A percentile compares a stretch with the other conserved stretches of the same genome.
Evolutionary conservation across 2,329 filamentous ascomycete genomes (phyloP).

Genomic region (Cytospora piceae): DNA sequence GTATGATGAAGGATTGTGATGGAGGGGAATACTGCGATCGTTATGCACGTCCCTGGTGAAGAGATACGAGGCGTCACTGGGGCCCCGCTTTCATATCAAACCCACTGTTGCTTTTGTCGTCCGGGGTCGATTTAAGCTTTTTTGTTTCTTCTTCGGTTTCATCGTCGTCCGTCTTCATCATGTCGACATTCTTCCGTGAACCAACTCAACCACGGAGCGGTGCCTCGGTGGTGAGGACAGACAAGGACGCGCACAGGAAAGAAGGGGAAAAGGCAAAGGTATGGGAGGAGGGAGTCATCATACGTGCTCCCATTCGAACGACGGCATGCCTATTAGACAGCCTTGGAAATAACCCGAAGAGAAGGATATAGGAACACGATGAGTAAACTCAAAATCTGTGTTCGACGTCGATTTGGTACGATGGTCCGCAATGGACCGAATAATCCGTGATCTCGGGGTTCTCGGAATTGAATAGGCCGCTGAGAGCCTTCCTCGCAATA

Average conservation of each 20-base stretch:
- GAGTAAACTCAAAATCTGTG: not conserved
- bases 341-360: too few relatives aligned
- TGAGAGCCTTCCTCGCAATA: not conserved
- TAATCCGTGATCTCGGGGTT: too few relatives aligned
- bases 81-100: not conserved
- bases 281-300: too few relatives aligned
- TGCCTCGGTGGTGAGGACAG: not conserved
- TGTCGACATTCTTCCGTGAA: too few relatives aligned
- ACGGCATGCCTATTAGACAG: too few relatives aligned
- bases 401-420: not conserved
- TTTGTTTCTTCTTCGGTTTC: not conserved
- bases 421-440: not conserved
- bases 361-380: not conserved
- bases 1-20: not conserved
- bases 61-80: not conserved
- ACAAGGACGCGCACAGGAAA: not conserved
- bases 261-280: too few relatives aligned
- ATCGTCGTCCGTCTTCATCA: not conserved
- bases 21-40: not conserved
- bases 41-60: not conserved
- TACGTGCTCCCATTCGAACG: too few relatives aligned
- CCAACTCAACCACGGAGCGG: too few relatives aligned
- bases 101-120: not conserved
- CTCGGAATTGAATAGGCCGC: not conserved
- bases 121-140: not conserved